Base-by-base conservation (phyloP, 495 filamentous ascomycete species). In the Aspergillus hancockii region DNA sequence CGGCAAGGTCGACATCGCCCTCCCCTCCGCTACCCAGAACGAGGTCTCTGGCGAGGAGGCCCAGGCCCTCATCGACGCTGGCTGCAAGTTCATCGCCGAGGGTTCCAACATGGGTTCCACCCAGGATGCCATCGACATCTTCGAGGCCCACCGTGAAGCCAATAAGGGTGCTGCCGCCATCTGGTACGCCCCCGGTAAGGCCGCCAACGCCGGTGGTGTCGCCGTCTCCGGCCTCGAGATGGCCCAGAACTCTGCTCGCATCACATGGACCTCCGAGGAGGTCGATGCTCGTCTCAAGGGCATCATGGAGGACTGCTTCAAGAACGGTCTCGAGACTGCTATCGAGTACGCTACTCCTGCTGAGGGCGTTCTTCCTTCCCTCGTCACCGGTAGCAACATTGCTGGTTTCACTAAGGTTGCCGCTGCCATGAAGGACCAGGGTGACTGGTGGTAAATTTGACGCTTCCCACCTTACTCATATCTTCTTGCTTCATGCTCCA, bases 51-150 rank as follows among this genome's bases (percentile, higher is more conserved):
- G 86, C 66, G 90, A 93, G 70, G 94, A 98, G 78, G 94, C 92
- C 52, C 78, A 90, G 76, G 85, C 83, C 19, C 82, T 98, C 34
- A 85, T 97, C 55, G 83, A 81, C 55, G 81, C 79, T 59, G 94
- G 94, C 62, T 81, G 80, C 64, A 85, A 87, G 72, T 97, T 93
- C 83, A 86, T 98, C 67, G 94, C 94, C 57, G 94, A 98, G 78
- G 94, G 94, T 25, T 93, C 89, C 77, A 98, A 98, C 82, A 98
- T 98, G 93, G 94, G 94, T 55, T 97, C 91, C 80, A 96, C 93
- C 49, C 92, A 93, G 79, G 92, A 89, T 59, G 94, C 94, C 63
- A 97, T 98, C 75, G 87, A 96, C 65, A 81, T 90, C 60, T 98
- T 97, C 75, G 94, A 98, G 84, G 88, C 85, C 28, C 74, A 85